Conservation (phyloP, 1,284 basidiomycete genomes). For the Ceratobasidium sp. region DNA sequence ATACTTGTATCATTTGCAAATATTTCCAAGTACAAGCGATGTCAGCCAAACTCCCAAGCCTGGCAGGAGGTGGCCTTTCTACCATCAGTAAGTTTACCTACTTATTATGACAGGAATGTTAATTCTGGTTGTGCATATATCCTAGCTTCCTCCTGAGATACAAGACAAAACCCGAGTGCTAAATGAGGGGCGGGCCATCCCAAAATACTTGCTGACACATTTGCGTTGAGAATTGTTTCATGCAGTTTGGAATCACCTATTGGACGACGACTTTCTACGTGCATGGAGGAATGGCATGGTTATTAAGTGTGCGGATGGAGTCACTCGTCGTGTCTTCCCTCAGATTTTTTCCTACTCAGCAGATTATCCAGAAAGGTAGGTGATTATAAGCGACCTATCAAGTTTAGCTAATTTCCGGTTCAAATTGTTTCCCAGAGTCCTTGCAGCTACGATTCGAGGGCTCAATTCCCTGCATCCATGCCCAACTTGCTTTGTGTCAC, state of each 20-base stretch:
- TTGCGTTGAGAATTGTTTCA: constrained; percentile 50
- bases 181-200: background rate
- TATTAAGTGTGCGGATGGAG: constrained; percentile 48
- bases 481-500: constrained; percentile 36
- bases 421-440: constrained; percentile 7
- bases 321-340: constrained; percentile 47
- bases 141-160: background rate
- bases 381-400: background rate
- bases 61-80: constrained; percentile 48
- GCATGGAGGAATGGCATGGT: constrained; percentile 49
- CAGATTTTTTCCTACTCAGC: constrained; percentile 51
- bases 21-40: constrained; percentile 47
- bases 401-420: background rate
- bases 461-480: constrained; percentile 38
- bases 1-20: constrained; percentile 47
- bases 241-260: constrained; percentile 46
- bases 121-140: no score
- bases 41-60: constrained; percentile 44
- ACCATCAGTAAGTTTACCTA: constrained; percentile 44
- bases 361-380: constrained; percentile 53
- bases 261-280: constrained; percentile 46
- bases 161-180: background rate
- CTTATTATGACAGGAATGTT: background rate
- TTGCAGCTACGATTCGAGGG: constrained; percentile 39
- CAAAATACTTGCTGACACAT: constrained; percentile 44